phyloP scores from a whole-genome alignment of 179 eudicot species.

The Vitellaria paradoxa region DNA sequence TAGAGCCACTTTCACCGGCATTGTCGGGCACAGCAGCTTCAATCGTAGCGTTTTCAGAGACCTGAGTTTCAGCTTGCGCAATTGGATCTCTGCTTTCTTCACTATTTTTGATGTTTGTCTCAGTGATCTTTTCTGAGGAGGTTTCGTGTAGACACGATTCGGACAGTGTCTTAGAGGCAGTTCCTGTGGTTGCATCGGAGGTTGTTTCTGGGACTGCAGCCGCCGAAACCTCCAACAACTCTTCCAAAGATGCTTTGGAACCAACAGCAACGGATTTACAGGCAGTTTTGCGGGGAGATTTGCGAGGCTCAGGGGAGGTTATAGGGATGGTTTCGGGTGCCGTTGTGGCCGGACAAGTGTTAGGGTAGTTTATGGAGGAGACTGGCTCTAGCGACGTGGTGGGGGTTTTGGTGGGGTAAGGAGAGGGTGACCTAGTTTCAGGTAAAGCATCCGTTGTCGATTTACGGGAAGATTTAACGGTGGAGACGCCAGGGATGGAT shows the following conservation, averaged over 20 bases:
- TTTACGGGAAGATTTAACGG: conserved; percentile 15
- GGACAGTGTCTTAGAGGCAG: background rate
- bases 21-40: background rate
- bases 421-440: background rate
- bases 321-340: background rate
- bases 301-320: background rate
- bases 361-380: background rate
- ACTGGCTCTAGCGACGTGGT: background rate
- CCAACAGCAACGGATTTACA: background rate
- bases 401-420: too few relatives aligned
- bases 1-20: conserved; percentile 15
- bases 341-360: background rate
- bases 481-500: conserved; percentile 9
- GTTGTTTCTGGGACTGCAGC: background rate
- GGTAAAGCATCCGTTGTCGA: background rate
- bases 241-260: background rate
- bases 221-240: background rate
- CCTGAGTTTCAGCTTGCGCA: conserved; percentile 1
- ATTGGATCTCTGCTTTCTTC: background rate
- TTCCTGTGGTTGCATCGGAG: background rate
- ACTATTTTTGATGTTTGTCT: background rate
- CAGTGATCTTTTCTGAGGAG: background rate
- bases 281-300: background rate
- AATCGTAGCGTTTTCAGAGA: background rate
- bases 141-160: background rate